These are phyloP conservation scores for Xylariaceae sp. DNA, from an alignment of 2,329 filamentous ascomycete genomes.

Conservation along the genomic window DNA sequence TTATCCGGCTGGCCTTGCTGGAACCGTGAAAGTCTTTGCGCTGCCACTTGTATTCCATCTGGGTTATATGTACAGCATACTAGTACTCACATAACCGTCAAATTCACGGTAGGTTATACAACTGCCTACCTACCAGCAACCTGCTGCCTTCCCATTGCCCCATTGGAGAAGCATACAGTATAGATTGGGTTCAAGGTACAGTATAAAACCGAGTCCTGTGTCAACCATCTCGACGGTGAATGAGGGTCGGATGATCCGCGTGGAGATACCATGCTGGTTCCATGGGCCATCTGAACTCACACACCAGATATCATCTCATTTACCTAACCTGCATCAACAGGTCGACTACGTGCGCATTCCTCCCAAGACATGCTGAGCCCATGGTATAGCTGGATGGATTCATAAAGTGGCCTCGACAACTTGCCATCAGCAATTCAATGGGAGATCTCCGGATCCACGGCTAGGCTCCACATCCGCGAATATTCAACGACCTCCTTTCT, in stretches of 20 bases:
- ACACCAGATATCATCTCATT: conserved; percentile 9
- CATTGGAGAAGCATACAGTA: conserved; percentile 3
- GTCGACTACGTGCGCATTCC: conserved; percentile 6
- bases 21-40: too few relatives aligned
- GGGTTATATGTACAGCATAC: too few relatives aligned
- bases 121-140: too few relatives aligned
- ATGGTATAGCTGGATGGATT: conserved; percentile 20
- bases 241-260: conserved; percentile 19
- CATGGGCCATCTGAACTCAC: neutral
- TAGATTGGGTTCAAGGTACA: conserved; percentile 15
- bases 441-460: conserved; percentile 18
- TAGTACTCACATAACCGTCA: too few relatives aligned
- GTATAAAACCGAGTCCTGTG: conserved; percentile 14
- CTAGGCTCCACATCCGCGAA: conserved; percentile 23
- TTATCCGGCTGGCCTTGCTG: too few relatives aligned
- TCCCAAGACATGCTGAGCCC: conserved; percentile 18
- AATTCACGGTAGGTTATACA: too few relatives aligned
- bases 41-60: too few relatives aligned
- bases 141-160: too few relatives aligned
- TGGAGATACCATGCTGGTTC: neutral
- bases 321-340: conserved; percentile 21
- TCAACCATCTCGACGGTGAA: conserved; percentile 8
- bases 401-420: conserved; percentile 15
- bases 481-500: conserved; percentile 23
- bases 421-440: conserved; percentile 20